A percentile compares a stretch with the other conserved stretches of the same genome.
Conservation (phyloP, 225 moss, liverwort and hornwort species). For the Bryoerythrophyllum caledonicum region DNA sequence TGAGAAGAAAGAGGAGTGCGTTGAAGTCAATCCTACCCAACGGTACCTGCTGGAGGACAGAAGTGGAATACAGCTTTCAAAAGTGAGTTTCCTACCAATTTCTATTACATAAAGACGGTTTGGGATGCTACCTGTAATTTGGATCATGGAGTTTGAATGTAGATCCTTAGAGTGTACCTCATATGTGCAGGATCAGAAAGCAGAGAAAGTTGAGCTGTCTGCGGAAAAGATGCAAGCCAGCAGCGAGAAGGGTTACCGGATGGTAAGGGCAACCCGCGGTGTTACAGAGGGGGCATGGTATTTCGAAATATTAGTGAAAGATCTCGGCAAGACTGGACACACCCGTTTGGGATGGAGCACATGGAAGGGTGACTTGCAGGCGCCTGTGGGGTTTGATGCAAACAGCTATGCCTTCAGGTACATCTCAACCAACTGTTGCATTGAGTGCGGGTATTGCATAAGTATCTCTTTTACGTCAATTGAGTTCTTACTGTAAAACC, state of each 20-base stretch:
- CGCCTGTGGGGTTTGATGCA: constrained; percentile 93
- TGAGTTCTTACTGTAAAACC: constrained; percentile 12
- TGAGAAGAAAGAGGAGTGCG: constrained; percentile 77
- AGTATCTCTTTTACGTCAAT: background rate
- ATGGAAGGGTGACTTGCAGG: constrained; percentile 92
- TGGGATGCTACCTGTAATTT: background rate
- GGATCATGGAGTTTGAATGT: background rate
- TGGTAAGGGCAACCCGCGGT: constrained; percentile 97
- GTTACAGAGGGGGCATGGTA: constrained; percentile 94
- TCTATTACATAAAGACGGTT: background rate
- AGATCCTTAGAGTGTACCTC: constrained; percentile 1
- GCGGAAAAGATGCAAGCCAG: constrained; percentile 84
- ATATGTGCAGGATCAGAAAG: constrained; percentile 70
- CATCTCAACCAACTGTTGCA: constrained; percentile 14
- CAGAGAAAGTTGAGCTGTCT: constrained; percentile 93
- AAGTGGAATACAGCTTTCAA: constrained; percentile 63
- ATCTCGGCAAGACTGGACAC: constrained; percentile 82
- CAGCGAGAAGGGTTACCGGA: constrained; percentile 95
- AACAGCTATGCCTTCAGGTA: constrained; percentile 91
- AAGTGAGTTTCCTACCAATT: constrained; percentile 33
- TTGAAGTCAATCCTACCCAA: constrained; percentile 83
- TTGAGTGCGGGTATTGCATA: constrained; percentile 10
- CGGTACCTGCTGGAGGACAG: constrained; percentile 59
- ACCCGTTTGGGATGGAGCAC: constrained; percentile 95
- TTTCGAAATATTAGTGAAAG: constrained; percentile 82